A percentile compares a stretch with the other conserved stretches of the same genome.
phyloP scores from a whole-genome alignment of 768 basidiomycete genomes.

The Terana coerulea region DNA sequence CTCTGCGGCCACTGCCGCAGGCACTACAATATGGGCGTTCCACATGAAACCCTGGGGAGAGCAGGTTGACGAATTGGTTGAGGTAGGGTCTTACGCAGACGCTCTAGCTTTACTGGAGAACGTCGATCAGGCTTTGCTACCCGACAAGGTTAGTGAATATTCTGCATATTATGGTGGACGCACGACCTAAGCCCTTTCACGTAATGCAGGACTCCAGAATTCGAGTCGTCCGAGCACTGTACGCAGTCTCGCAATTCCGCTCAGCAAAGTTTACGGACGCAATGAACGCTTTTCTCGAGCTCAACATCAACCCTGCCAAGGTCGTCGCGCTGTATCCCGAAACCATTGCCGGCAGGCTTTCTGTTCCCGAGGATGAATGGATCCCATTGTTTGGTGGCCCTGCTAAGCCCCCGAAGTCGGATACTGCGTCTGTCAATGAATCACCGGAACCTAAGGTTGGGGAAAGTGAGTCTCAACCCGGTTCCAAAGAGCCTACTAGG shows the following conservation, averaged over 20 bases:
- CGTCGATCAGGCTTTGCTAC: constrained; percentile 53
- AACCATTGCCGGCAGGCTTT: constrained; percentile 72
- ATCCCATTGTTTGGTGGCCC: constrained; percentile 84
- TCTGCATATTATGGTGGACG: no score
- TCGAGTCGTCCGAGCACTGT: constrained; percentile 62
- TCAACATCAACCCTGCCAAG: constrained; percentile 91
- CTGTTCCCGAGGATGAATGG: constrained; percentile 68
- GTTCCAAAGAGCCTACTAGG: constrained; percentile 6
- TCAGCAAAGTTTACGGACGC: constrained; percentile 68
- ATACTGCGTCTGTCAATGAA: constrained; percentile 22
- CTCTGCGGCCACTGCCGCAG: constrained; percentile 57
- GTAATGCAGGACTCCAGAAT: constrained; percentile 48
- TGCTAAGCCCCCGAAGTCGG: constrained; percentile 17
- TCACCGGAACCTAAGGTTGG: background rate
- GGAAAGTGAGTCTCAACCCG: no score
- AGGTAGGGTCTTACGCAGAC: constrained; percentile 64
- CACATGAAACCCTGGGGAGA: constrained; percentile 69
- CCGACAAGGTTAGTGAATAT: constrained; percentile 60
- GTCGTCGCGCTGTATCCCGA: constrained; percentile 89
- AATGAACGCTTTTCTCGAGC: constrained; percentile 81
- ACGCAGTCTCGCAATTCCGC: constrained; percentile 77
- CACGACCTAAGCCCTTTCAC: no score
- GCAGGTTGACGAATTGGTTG: constrained; percentile 82
- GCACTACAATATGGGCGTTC: constrained; percentile 77
- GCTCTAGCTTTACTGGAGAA: constrained; percentile 76